Base-by-base conservation (phyloP, 306 rosid genomes). In the Leucaena leucocephala region DNA sequence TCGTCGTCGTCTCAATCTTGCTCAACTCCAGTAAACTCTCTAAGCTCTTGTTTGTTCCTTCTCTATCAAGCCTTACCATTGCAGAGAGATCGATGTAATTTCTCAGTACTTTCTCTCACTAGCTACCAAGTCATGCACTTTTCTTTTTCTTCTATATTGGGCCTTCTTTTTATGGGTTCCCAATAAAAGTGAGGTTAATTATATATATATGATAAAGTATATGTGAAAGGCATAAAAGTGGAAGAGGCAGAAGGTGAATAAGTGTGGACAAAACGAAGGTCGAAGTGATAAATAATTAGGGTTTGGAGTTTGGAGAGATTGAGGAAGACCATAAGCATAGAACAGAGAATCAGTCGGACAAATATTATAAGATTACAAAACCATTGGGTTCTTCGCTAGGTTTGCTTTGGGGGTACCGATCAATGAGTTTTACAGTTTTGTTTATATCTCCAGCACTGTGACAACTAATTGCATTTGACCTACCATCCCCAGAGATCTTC, bases 1-100 rank as follows among this genome's bases (percentile, higher is more conserved):
- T 38, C 33, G 68, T 72, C 59, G 59, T 19, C 2, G 73, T 63
- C 11, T 78, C 84, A 48, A 85, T 77, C 75, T 86, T 84, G 75
- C 84, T 93, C 38, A 79, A 35, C 83, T 87, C 89, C 68, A 92
- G 35, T 15, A 92, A 86, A 69, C 69, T 88, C 92, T 91, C 97
- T 2, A 94, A 85, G 81, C 78, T 91, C 73, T 79, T 86, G 8
- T 85, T 86, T 15, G 44, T 34, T 11, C 14, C 77, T 34, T 5
- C 34, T 64, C 75, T 74, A 10, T 88, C 87, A 2, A 27, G 15
- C 80, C 83, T 81, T 5, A 84, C 81, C 94, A 91, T 88, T 71
- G 59, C 52, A 38, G 64, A 16, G 33, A 5, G 7, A 55, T 55
- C 33, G 11, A 55, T 55, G 3, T 55, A 55, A 19, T 16, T 52